Evolutionary conservation across 2,329 filamentous ascomycete genomes (phyloP).

Genomic region (Colletotrichum lupini): DNA sequence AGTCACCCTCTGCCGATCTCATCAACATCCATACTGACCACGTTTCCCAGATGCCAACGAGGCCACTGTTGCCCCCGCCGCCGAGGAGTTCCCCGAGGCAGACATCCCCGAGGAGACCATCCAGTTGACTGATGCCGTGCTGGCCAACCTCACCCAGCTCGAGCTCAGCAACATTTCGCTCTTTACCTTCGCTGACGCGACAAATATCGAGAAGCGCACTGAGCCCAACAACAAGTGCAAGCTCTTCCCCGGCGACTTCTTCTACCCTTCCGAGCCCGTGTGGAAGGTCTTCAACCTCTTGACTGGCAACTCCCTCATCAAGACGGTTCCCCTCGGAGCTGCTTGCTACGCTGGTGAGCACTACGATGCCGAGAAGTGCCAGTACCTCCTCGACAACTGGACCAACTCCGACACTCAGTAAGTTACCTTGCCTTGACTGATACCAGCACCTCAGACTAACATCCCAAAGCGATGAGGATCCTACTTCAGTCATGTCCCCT

Average conservation of each 20-base stretch:
- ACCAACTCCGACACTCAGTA: conserved; percentile 39
- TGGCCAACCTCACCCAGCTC: conserved; percentile 44
- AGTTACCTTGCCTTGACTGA: not conserved
- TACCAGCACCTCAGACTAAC: not conserved
- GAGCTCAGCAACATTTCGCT: conserved; percentile 44
- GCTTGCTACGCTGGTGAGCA: conserved; percentile 44
- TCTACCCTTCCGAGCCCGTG: conserved; percentile 40
- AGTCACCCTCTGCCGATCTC: not conserved
- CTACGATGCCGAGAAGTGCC: conserved; percentile 43
- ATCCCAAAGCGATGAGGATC: conserved; percentile 46
- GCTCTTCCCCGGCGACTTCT: conserved; percentile 42
- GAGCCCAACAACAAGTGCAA: conserved; percentile 44
- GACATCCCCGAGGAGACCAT: conserved; percentile 38
- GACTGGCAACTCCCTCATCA: conserved; percentile 44
- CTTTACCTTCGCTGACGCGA: conserved; percentile 44
- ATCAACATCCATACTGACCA: conserved; percentile 1
- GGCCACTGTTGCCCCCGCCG: conserved; percentile 38
- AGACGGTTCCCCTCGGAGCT: conserved; percentile 46
- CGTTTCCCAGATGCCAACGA: conserved; percentile 26
- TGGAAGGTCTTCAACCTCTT: conserved; percentile 50
- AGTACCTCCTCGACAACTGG: conserved; percentile 43
- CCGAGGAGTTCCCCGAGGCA: conserved; percentile 20
- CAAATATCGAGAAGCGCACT: conserved; percentile 36
- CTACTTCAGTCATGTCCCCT: conserved; percentile 53
- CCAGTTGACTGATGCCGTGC: conserved; percentile 47